phyloP scores from a whole-genome alignment of 768 basidiomycete species.

The Harrya chromipes region DNA sequence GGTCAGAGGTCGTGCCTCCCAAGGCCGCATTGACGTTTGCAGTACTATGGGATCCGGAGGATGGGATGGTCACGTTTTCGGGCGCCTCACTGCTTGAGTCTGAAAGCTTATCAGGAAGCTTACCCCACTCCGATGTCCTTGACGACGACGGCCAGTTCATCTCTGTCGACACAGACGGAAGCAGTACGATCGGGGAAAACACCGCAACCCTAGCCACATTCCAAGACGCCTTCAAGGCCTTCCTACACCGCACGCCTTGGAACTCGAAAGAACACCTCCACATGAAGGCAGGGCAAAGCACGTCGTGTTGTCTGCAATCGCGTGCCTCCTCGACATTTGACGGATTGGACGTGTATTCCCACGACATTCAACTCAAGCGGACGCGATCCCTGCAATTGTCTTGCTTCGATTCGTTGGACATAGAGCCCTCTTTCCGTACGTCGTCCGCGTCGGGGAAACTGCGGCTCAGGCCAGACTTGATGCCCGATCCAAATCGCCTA shows the following conservation, averaged over 20 bases:
- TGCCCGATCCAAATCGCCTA: constrained; percentile 14
- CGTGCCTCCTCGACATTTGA: constrained; percentile 32
- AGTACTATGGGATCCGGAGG: constrained; percentile 55
- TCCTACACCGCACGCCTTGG: constrained; percentile 23
- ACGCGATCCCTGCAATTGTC: constrained; percentile 21
- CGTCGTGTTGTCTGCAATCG: constrained; percentile 13
- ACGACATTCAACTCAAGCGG: constrained; percentile 18
- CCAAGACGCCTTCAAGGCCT: constrained; percentile 30
- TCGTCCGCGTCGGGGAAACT: constrained; percentile 13
- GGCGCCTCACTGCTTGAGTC: constrained; percentile 43
- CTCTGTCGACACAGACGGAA: constrained; percentile 9
- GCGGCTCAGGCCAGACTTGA: constrained; percentile 20
- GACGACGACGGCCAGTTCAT: constrained; percentile 18
- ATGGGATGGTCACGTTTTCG: constrained; percentile 57
- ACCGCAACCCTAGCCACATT: constrained; percentile 22
- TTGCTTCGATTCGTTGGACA: constrained; percentile 19
- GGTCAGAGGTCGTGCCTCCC: constrained; percentile 58
- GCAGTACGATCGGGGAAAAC: constrained; percentile 14
- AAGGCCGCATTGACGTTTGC: constrained; percentile 57
- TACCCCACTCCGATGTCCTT: constrained; percentile 7
- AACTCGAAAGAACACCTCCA: constrained; percentile 21
- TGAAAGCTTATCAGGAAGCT: constrained; percentile 13
- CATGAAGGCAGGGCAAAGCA: constrained; percentile 6
- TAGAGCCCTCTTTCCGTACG: constrained; percentile 14
- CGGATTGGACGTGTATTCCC: constrained; percentile 30